These are phyloP conservation scores for Aspergillus pseudoglaucus DNA, from an alignment of 2,329 filamentous ascomycete genomes.

Conservation along the genomic window DNA sequence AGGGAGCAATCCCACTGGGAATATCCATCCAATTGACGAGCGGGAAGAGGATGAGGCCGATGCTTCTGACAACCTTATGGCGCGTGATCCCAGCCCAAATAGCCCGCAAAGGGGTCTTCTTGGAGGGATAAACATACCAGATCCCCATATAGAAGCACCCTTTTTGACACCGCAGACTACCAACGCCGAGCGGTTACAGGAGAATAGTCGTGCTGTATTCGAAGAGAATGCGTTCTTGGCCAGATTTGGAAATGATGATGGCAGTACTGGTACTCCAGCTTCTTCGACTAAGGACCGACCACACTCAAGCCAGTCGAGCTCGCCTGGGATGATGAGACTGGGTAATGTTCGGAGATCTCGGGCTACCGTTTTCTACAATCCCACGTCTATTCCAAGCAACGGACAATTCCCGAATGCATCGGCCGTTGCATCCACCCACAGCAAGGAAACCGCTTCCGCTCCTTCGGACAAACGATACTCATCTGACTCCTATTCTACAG, in stretches of 20 bases:
- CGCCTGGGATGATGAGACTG: conserved; percentile 26
- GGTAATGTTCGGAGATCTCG: conserved; percentile 12
- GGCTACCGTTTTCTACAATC: conserved; percentile 14
- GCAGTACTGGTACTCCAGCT: conserved; percentile 30
- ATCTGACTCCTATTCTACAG: conserved; percentile 47
- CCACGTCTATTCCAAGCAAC: conserved; percentile 17
- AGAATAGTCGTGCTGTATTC: neutral
- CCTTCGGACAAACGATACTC: conserved; percentile 35
- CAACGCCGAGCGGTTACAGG: conserved; percentile 9
- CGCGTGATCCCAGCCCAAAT: conserved; percentile 8
- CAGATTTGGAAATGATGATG: conserved; percentile 5
- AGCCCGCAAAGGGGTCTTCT: neutral
- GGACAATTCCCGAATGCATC: conserved; percentile 21
- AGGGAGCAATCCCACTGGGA: conserved; percentile 44
- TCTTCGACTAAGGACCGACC: conserved; percentile 51
- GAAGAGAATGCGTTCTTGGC: neutral
- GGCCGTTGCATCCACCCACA: conserved; percentile 13
- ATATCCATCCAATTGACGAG: conserved; percentile 59
- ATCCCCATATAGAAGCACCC: conserved; percentile 22
- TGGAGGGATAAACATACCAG: conserved; percentile 6
- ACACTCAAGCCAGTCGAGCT: conserved; percentile 50
- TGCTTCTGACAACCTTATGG: conserved; percentile 3
- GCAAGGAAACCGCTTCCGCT: conserved; percentile 17
- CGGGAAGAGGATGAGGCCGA: conserved; percentile 52
- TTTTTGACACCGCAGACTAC: conserved; percentile 22